phyloP scores from a whole-genome alignment of 2,329 filamentous ascomycete genomes.

The Ophiocordyceps polyrhachis-furcata region DNA sequence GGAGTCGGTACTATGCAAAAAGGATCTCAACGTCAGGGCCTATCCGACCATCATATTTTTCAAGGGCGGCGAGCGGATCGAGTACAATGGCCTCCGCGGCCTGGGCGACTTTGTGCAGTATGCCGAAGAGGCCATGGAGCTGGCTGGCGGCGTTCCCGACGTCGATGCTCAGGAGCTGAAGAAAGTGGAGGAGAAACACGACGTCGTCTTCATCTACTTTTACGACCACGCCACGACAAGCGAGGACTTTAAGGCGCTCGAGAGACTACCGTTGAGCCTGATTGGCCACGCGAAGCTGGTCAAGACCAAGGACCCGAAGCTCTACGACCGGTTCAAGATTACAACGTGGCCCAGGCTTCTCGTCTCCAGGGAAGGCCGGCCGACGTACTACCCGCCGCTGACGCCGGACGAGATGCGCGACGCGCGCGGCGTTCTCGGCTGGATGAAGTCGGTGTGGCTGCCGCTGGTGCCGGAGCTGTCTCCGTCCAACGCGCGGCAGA shows the following conservation, averaged over 20 bases:
- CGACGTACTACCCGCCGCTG: slow-evolving; percentile 76
- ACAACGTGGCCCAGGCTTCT: slow-evolving; percentile 90
- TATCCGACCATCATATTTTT: slow-evolving; percentile 91
- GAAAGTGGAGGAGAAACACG: slow-evolving; percentile 75
- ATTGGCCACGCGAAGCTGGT: slow-evolving; percentile 86
- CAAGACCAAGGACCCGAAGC: slow-evolving; percentile 62
- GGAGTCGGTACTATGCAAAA: slow-evolving; percentile 81
- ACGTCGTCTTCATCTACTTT: slow-evolving; percentile 94
- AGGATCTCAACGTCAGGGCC: slow-evolving; percentile 60
- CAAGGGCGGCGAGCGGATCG: slow-evolving; percentile 74
- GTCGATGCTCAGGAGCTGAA: slow-evolving; percentile 62
- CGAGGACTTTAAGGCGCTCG: slow-evolving; percentile 80
- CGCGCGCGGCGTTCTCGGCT: slow-evolving; percentile 54
- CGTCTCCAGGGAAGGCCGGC: slow-evolving; percentile 73
- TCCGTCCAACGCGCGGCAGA: slow-evolving; percentile 75
- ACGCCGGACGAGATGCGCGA: slow-evolving; percentile 88
- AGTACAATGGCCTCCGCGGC: slow-evolving; percentile 82
- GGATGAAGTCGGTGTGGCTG: slow-evolving; percentile 95
- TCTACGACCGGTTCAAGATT: slow-evolving; percentile 79
- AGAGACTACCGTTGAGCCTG: slow-evolving; percentile 69
- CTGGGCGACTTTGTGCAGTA: slow-evolving; percentile 79
- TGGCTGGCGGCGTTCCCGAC: slow-evolving; percentile 59
- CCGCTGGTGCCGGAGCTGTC: slow-evolving; percentile 91
- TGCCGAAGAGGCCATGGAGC: slow-evolving; percentile 67
- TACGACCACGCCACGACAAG: slow-evolving; percentile 88